These are phyloP conservation scores for Sporothrix curviconia DNA, from an alignment of 2,329 filamentous ascomycete species.

Conservation along the genomic window DNA sequence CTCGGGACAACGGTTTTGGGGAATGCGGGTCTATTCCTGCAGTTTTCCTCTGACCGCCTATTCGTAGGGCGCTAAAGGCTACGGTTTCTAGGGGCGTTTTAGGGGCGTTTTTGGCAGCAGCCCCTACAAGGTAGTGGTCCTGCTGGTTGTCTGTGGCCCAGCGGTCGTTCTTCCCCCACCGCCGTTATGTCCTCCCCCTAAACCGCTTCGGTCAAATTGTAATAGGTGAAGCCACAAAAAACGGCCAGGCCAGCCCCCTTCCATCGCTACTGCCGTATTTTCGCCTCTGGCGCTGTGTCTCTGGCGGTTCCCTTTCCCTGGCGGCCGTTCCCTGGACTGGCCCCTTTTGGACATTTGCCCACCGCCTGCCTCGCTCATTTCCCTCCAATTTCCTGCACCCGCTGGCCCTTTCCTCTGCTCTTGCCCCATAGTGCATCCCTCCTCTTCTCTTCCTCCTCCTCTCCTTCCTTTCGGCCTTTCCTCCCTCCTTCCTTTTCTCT, in stretches of 20 bases:
- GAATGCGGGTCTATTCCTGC: constrained; percentile 1
- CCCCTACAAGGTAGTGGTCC: too few relatives aligned
- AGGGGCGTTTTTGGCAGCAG: background rate
- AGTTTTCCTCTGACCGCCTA: background rate
- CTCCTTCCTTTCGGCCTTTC: background rate
- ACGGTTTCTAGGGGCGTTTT: background rate
- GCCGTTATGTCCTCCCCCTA: background rate
- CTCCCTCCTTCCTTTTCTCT: background rate
- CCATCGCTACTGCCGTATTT: constrained; percentile 5
- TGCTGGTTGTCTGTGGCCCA: constrained; percentile 1
- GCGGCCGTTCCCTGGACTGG: background rate
- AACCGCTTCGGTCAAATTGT: constrained; percentile 6
- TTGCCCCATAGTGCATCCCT: constrained; percentile 1
- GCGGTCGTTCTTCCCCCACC: background rate
- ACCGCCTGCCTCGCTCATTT: constrained; percentile 12
- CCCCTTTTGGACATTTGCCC: constrained; percentile 1
- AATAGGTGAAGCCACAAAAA: background rate
- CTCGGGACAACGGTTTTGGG: constrained; percentile 1
- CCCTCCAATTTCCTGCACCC: constrained; percentile 10
- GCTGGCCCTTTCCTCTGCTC: constrained; percentile 4
- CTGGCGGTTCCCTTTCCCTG: background rate
- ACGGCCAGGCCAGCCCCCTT: background rate
- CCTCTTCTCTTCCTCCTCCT: constrained; percentile 1
- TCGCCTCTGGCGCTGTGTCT: background rate
- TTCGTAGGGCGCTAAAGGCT: constrained; percentile 1